A percentile compares a stretch with the other conserved stretches of the same genome.
phyloP scores from a whole-genome alignment of 1,139 yeast genomes.

The Suhomyces choctaworum region DNA sequence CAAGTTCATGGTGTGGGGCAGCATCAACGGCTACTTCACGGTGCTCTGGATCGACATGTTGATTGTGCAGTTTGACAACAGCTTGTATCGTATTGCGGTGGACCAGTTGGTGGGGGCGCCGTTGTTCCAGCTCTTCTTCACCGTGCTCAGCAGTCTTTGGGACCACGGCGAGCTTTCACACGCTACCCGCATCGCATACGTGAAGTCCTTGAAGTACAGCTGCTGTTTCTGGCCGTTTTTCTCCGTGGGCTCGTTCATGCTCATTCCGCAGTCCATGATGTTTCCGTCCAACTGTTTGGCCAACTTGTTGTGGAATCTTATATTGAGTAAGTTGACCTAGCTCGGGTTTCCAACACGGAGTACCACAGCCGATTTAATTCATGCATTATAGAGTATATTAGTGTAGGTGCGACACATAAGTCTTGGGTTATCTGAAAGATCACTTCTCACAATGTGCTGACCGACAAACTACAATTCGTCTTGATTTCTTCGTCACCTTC shows the following conservation, averaged over 20 bases:
- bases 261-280: constrained; percentile 47
- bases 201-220: constrained; percentile 52
- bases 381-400: too few relatives aligned
- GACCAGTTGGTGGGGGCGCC: constrained; percentile 62
- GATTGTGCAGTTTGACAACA: constrained; percentile 35
- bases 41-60: constrained; percentile 58
- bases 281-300: constrained; percentile 62
- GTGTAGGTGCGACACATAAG: too few relatives aligned
- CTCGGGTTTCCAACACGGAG: neutral
- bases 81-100: constrained; percentile 39
- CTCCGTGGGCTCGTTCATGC: constrained; percentile 50
- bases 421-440: too few relatives aligned
- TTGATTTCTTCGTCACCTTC: too few relatives aligned
- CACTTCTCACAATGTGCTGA: too few relatives aligned
- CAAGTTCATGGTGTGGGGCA: constrained; percentile 64
- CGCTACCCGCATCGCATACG: constrained; percentile 32
- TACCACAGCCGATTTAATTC: too few relatives aligned
- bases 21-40: constrained; percentile 56
- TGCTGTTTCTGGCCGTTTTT: constrained; percentile 63
- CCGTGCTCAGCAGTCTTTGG: constrained; percentile 53
- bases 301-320: constrained; percentile 55
- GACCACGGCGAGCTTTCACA: constrained; percentile 46
- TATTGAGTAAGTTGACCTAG: constrained; percentile 35
- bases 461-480: too few relatives aligned
- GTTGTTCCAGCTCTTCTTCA: constrained; percentile 52